Conservation (phyloP, 805 yeast genomes). For the Metschnikowia gruessii region DNA sequence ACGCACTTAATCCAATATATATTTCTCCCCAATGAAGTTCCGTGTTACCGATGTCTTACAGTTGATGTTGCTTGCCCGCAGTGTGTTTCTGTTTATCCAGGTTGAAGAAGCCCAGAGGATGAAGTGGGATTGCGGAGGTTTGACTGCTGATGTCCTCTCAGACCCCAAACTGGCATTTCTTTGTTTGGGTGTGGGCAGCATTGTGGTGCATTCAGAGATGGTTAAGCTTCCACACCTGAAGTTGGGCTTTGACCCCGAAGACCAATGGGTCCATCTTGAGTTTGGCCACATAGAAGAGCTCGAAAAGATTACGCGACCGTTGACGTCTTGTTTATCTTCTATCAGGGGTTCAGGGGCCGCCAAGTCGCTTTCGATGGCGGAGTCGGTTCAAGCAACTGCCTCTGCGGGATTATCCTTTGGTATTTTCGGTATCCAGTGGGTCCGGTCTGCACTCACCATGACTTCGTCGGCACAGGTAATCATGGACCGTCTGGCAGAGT, state of each 20-base stretch:
- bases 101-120: neutral
- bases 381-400: neutral
- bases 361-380: constrained; percentile 5
- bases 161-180: neutral
- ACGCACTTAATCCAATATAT: too few relatives aligned
- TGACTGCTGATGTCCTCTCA: neutral
- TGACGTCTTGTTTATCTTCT: constrained; percentile 9
- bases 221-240: neutral
- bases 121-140: constrained; percentile 1
- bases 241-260: neutral
- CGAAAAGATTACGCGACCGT: neutral
- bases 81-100: neutral
- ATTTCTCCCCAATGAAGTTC: too few relatives aligned
- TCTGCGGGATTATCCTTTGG: constrained; percentile 1
- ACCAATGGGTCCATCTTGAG: constrained; percentile 13
- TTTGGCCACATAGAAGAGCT: constrained; percentile 5
- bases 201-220: constrained; percentile 5
- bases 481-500: constrained; percentile 12
- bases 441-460: constrained; percentile 2
- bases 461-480: neutral
- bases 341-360: constrained; percentile 10
- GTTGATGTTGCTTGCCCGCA: too few relatives aligned
- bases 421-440: neutral
- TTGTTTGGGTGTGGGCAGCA: constrained; percentile 2
- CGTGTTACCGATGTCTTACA: too few relatives aligned